A percentile compares a stretch with the other conserved stretches of the same genome.
Conservation (phyloP, 805 yeast species). For the Saccharomycopsis lassenensis region DNA sequence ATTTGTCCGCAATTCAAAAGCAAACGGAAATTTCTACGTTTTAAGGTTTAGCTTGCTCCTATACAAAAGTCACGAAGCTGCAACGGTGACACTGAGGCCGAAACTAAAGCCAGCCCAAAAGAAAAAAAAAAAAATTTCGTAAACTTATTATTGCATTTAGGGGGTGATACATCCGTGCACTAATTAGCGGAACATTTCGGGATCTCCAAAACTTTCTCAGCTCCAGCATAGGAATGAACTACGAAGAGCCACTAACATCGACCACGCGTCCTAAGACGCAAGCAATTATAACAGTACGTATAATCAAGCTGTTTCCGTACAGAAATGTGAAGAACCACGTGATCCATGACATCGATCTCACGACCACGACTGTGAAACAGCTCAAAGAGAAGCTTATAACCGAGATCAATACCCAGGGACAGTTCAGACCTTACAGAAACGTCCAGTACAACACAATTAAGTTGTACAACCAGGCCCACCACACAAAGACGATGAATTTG, state of each 20-base stretch:
- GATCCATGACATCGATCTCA: conserved; percentile 58
- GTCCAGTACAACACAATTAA: conserved; percentile 67
- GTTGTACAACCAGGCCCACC: conserved; percentile 90
- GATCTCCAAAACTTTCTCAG: too few species aligned
- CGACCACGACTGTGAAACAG: conserved; percentile 52
- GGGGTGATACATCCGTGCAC: too few species aligned
- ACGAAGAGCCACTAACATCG: conserved; percentile 71
- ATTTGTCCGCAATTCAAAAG: too few species aligned
- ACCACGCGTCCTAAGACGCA: conserved; percentile 59
- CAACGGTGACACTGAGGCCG: too few species aligned
- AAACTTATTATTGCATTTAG: too few species aligned
- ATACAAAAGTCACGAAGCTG: too few species aligned
- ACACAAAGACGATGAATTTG: conserved; percentile 84
- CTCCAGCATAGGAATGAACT: too few species aligned
- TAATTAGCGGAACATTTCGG: too few species aligned
- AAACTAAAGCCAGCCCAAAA: too few species aligned
- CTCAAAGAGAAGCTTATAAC: conserved; percentile 42
- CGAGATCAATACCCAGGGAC: conserved; percentile 46
- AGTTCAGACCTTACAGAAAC: conserved; percentile 71
- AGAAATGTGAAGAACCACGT: conserved; percentile 76
- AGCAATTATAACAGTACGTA: conserved; percentile 73
- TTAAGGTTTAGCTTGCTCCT: too few species aligned
- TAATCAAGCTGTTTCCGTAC: conserved; percentile 85
- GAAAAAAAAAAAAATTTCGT: too few species aligned
- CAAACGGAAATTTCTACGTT: too few species aligned